These are phyloP conservation scores for Arthrinium phaeospermum DNA, from an alignment of 2,329 filamentous ascomycete species.

Conservation along the genomic window DNA sequence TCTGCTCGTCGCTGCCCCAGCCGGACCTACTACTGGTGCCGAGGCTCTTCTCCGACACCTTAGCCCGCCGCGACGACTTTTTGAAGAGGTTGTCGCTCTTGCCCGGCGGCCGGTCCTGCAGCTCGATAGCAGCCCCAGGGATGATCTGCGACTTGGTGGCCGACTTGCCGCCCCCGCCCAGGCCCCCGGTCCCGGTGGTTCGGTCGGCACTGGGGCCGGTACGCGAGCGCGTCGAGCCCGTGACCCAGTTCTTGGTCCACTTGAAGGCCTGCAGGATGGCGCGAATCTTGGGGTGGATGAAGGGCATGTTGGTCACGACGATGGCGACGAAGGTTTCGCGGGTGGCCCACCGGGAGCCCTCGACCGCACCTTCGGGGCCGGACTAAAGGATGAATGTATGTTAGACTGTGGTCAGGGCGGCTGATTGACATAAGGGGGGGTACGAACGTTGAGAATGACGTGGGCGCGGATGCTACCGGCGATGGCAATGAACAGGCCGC, in stretches of 20 bases:
- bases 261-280: constrained; percentile 20
- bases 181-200: constrained; percentile 22
- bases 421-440: too few relatives aligned
- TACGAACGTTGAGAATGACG: constrained; percentile 47
- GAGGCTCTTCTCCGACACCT: constrained; percentile 13
- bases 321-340: constrained; percentile 47
- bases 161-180: constrained; percentile 17
- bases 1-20: constrained; percentile 29
- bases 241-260: constrained; percentile 8
- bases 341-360: constrained; percentile 40
- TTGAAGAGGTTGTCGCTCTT: not conserved
- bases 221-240: constrained; percentile 21
- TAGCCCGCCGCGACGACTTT: not conserved
- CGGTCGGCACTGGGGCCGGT: constrained; percentile 29
- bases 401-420: too few relatives aligned
- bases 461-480: constrained; percentile 53
- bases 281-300: constrained; percentile 31
- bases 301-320: constrained; percentile 42
- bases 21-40: constrained; percentile 18
- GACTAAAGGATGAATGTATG: constrained; percentile 22
- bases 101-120: not conserved
- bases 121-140: not conserved
- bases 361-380: constrained; percentile 28
- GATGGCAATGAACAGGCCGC: constrained; percentile 54
- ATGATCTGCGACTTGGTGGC: constrained; percentile 18